Base-by-base conservation (phyloP, 768 basidiomycete species). In the Tricholoma hemisulphureum region DNA sequence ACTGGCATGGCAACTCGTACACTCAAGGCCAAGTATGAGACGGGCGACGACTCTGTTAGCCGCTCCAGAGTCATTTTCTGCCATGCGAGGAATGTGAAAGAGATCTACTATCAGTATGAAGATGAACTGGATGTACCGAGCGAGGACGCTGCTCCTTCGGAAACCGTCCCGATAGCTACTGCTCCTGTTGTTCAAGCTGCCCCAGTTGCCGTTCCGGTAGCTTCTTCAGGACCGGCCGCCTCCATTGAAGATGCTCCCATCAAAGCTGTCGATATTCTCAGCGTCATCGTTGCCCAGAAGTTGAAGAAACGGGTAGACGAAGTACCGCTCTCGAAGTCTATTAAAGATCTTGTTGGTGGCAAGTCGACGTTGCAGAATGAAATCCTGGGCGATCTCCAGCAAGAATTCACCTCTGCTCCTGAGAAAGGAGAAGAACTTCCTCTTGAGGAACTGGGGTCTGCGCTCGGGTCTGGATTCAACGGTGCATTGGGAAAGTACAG, bases 291-390 rank as follows among this genome's bases (percentile, higher is more conserved):
- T 57, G 94, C 97, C 0, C 97, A 99, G 78, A 99, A 99, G 75
- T 77, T 99, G 67, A 99, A 99, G 87, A 99, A 99, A 82, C 83
- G 80, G 55, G 81, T 95, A 26, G 84, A 88, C 50, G 97, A 98
- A 66, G 79, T 98, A 56, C 92, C 95, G 4, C 77, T 95, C 6
- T 82, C 86, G 59, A 99, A 99, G 74, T 89, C 94, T 0, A 95
- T 99, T 80, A 98, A 99, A 74, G 97, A 99, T 66, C 89, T 99
- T 55, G 95, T 97, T 46, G 94, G 94, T 26, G 97, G 97, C 62
- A 99, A 99, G 75, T 98, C 96, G 16, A 99, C 97, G 0, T 80
- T 99, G 58, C 97, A 98, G 75, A 99, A 99, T 71, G 97, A 99
- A 72, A 98, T 99, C 60, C 78, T 99, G 43, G 97, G 97, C 48